These are phyloP conservation scores for Gaultheria prostrata DNA, from an alignment of 148 eudicot genomes.

Conservation along the genomic window DNA sequence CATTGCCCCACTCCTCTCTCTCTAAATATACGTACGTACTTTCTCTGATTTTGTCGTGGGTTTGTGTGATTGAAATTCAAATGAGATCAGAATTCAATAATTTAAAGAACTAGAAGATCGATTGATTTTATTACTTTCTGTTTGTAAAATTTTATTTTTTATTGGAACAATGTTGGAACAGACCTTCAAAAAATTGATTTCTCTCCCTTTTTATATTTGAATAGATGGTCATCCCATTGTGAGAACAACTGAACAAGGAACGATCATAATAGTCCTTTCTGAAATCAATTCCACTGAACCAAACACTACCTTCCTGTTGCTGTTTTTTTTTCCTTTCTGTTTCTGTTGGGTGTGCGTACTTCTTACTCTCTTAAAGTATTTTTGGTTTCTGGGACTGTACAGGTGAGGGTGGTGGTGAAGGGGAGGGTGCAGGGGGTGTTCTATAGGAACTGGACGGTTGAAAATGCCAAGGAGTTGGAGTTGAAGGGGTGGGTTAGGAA, in stretches of 20 bases:
- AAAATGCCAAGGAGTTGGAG: constrained; percentile 73
- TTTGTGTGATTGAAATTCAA: not conserved
- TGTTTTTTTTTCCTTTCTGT: not conserved
- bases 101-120: not conserved
- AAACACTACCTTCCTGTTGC: not conserved
- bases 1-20: not conserved
- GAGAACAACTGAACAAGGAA: not conserved
- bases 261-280: not conserved
- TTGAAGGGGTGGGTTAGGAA: constrained; percentile 89
- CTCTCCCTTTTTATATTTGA: not conserved
- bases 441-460: constrained; percentile 76
- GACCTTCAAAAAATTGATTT: not conserved
- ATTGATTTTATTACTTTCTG: not conserved
- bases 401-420: constrained; percentile 81
- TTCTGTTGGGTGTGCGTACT: not conserved
- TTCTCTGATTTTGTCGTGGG: not conserved
- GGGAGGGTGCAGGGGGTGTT: constrained; percentile 94
- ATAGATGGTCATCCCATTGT: not conserved
- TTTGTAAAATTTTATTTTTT: not conserved
- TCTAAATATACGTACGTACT: not conserved
- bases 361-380: not conserved
- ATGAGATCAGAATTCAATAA: not conserved
- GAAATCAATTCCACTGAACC: not conserved
- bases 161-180: not conserved
- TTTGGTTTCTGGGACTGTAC: constrained; percentile 18